phyloP scores from a whole-genome alignment of 257 asterid species.

The Salvia hispanica region DNA sequence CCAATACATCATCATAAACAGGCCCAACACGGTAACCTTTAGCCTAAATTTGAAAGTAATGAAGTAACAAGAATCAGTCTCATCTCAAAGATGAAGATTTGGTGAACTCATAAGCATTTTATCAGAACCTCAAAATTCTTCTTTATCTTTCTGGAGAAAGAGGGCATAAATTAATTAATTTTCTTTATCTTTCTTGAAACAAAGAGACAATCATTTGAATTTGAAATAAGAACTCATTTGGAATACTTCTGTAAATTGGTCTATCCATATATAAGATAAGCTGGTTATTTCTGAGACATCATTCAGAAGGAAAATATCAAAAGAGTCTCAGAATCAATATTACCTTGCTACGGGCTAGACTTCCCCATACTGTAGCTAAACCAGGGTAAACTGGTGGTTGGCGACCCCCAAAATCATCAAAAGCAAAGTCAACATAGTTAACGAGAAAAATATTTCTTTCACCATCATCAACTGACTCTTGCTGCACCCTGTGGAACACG shows the following conservation, averaged over 20 bases:
- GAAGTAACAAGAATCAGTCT: conserved; percentile 28
- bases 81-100: conserved; percentile 23
- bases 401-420: conserved; percentile 99
- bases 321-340: conserved; percentile 23
- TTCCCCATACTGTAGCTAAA: conserved; percentile 98
- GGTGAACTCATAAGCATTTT: conserved; percentile 4
- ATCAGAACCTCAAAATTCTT: neutral
- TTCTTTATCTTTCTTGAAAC: neutral
- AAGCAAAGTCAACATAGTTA: conserved; percentile 91
- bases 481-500: conserved; percentile 76
- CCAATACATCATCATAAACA: conserved; percentile 97
- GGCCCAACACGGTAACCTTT: conserved; percentile 99
- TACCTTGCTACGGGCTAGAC: conserved; percentile 99
- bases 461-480: conserved; percentile 96
- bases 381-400: conserved; percentile 99
- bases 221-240: conserved; percentile 8
- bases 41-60: conserved; percentile 58
- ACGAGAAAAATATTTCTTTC: conserved; percentile 93
- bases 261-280: neutral
- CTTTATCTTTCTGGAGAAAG: neutral
- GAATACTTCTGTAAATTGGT: neutral
- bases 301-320: conserved; percentile 26
- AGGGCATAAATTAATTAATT: neutral
- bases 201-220: neutral
- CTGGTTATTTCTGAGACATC: conserved; percentile 8